Evolutionary conservation across 2,329 filamentous ascomycete species (phyloP), one percentile per base, ranked within the genome.

Genomic region (Podosphaera xanthii): DNA sequence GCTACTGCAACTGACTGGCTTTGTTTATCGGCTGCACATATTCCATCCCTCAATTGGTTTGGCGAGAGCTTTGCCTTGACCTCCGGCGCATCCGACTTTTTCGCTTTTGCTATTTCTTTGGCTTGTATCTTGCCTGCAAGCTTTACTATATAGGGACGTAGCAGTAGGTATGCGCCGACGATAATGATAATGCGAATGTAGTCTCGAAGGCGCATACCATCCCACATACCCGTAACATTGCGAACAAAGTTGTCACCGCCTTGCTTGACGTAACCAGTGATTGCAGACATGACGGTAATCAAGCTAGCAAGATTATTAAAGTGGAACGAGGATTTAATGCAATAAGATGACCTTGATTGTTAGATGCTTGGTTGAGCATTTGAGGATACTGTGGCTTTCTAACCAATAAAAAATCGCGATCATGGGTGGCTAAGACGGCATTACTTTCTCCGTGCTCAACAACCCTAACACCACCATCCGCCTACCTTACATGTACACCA

Each of bases 121-220:
- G 82, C 78, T 67, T 86, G 81, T 62, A 76, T 71, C 65, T 78
- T 80, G 61, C 76, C 79, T 65, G 81, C 81, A 44, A 81, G 71
- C 67, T 83, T 84, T 66, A 90, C 76, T 58, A 90, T 70, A 69
- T 87, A 88, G 0, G 86, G 86, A 0, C 87, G 81, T 33, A 88
- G 66, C 58, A 92, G 77, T 63, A 82, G 68, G 73, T 91, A 94
- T 59, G 79, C 82, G 66, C 87, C 80, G 30, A 88, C 78, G 62
- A 88, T 78, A 64, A 81, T 76, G 64, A 87, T 71, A 60, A 92
- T 76, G 55, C 87, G 84, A 65, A 92, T 76, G 74, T 77, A 81
- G 49, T 76, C 72, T 64, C 79, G 71, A 9, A 69, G 66, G 1
- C 74, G 72, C 74, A 82, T 76, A 62, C 70, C 72, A 62, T 71